phyloP scores from a whole-genome alignment of 2,329 filamentous ascomycete species.

The Arachnopeziza araneosa region DNA sequence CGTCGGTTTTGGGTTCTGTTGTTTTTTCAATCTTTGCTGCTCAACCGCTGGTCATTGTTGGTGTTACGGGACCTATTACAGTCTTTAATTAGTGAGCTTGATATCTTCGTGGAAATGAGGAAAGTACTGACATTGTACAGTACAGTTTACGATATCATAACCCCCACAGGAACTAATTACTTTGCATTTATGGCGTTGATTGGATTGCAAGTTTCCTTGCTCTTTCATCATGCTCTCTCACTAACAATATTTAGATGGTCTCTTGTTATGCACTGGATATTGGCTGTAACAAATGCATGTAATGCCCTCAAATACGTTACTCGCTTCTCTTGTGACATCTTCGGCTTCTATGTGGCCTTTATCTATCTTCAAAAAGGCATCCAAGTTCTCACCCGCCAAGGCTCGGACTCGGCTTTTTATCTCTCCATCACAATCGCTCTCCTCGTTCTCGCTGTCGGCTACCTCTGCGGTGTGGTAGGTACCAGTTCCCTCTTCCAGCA shows the following conservation, averaged over 20 bases:
- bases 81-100: conserved; percentile 75
- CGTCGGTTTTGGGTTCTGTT: conserved; percentile 75
- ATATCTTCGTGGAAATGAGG: too few relatives aligned
- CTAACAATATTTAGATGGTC: conserved; percentile 57
- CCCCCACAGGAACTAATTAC: conserved; percentile 71
- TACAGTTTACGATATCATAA: conserved; percentile 86
- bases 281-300: conserved; percentile 80
- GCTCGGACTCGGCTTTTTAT: conserved; percentile 59
- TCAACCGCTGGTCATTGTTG: conserved; percentile 85
- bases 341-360: conserved; percentile 88
- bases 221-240: background rate
- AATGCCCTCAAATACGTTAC: conserved; percentile 87
- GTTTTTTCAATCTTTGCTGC: conserved; percentile 76
- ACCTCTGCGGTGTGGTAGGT: conserved; percentile 67
- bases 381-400: conserved; percentile 71
- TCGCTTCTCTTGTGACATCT: conserved; percentile 87
- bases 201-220: conserved; percentile 46
- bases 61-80: conserved; percentile 85
- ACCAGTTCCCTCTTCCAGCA: conserved; percentile 67
- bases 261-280: conserved; percentile 75
- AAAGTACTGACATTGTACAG: conserved; percentile 42
- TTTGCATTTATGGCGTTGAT: conserved; percentile 91
- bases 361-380: conserved; percentile 91
- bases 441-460: conserved; percentile 49
- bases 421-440: conserved; percentile 47